Conservation (phyloP, 2,329 filamentous ascomycete species). For the Penicillium capsulatum region DNA sequence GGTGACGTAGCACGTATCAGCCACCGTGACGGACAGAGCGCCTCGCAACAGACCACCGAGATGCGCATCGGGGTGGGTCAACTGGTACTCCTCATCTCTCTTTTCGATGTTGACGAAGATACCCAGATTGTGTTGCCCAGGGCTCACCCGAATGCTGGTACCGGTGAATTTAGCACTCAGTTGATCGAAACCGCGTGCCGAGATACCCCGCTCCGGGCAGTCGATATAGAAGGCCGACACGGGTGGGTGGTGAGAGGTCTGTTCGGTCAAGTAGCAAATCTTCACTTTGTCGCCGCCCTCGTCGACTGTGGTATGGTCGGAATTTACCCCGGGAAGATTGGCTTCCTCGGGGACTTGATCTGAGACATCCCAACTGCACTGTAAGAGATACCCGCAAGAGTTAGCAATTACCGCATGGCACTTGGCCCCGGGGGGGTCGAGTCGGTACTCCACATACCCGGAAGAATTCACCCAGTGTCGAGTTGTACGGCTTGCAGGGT, state of each 20-base stretch:
- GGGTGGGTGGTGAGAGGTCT: slow-evolving; percentile 95
- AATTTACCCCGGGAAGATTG: slow-evolving; percentile 28
- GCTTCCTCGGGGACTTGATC: slow-evolving; percentile 66
- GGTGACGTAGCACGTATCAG: slow-evolving; percentile 81
- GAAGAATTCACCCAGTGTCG: slow-evolving; percentile 94
- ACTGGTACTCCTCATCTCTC: slow-evolving; percentile 83
- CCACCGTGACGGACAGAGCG: slow-evolving; percentile 82
- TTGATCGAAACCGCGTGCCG: slow-evolving; percentile 88
- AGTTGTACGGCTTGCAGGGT: slow-evolving; percentile 99
- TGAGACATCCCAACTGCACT: slow-evolving; percentile 95
- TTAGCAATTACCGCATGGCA: slow-evolving; percentile 1
- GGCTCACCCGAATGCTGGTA: slow-evolving; percentile 84
- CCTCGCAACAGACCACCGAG: slow-evolving; percentile 83
- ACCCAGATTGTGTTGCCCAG: slow-evolving; percentile 88
- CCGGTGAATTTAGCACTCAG: slow-evolving; percentile 97
- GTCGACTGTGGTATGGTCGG: slow-evolving; percentile 30
- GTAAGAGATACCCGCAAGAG: slow-evolving; percentile 9
- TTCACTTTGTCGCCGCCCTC: slow-evolving; percentile 55
- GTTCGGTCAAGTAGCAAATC: slow-evolving; percentile 92
- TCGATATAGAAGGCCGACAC: slow-evolving; percentile 94
- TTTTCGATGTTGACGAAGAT: slow-evolving; percentile 87
- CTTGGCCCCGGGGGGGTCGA: too few species aligned
- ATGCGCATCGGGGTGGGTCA: slow-evolving; percentile 91
- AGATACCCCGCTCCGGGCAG: slow-evolving; percentile 85
- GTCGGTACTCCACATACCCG: slow-evolving; percentile 55